Conservation (phyloP, 2,329 filamentous ascomycete species). For the Botryosphaeria dothidea region DNA sequence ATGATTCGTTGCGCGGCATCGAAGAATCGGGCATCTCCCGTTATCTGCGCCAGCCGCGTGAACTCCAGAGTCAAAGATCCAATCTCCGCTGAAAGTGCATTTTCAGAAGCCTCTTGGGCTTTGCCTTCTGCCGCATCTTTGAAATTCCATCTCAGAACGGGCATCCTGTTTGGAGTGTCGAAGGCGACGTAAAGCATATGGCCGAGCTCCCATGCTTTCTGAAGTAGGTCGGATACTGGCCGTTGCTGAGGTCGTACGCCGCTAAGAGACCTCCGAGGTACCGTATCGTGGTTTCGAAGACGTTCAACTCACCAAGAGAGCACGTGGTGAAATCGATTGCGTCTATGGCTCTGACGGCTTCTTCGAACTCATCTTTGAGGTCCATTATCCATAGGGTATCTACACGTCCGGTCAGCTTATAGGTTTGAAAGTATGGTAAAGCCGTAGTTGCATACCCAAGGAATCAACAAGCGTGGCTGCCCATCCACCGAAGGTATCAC, state of each 20-base stretch:
- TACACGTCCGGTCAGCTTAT: conserved; percentile 38
- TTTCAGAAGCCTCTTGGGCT: conserved; percentile 29
- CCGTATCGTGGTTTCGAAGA: conserved; percentile 79
- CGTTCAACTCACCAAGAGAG: conserved; percentile 68
- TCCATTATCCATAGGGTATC: conserved; percentile 90
- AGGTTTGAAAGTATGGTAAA: too few relatives aligned
- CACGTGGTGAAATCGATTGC: conserved; percentile 82
- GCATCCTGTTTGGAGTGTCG: conserved; percentile 30
- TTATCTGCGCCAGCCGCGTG: conserved; percentile 42
- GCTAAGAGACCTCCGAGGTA: conserved; percentile 22
- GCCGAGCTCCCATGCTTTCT: conserved; percentile 22
- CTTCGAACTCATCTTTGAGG: conserved; percentile 74
- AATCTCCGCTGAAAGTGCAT: conserved; percentile 36
- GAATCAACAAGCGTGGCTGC: conserved; percentile 66
- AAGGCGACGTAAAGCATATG: conserved; percentile 24
- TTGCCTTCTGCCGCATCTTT: conserved; percentile 22
- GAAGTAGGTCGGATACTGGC: conserved; percentile 13
- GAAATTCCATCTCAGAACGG: conserved; percentile 44
- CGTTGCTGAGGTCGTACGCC: conserved; percentile 22
- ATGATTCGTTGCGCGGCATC: conserved; percentile 40
- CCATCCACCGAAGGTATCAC: conserved; percentile 66
- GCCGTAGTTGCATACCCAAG: conserved; percentile 18
- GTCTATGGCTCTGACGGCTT: conserved; percentile 68
- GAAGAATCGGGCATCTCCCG: conserved; percentile 39
- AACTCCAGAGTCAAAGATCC: conserved; percentile 45